Conservation (phyloP, 2,329 filamentous ascomycete species). For the Penicillium sp. region DNA sequence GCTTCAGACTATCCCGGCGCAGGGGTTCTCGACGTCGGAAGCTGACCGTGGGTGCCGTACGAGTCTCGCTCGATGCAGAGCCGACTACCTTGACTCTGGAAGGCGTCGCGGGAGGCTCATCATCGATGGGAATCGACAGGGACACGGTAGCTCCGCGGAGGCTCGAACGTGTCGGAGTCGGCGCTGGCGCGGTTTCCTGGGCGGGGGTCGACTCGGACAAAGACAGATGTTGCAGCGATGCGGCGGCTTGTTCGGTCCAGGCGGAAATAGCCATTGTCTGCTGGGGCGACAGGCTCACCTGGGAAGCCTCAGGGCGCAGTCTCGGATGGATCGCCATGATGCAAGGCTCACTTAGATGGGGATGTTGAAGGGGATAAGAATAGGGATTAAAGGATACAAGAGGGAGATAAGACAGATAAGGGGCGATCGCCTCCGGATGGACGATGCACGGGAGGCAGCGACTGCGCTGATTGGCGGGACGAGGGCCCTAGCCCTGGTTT, state of each 20-base stretch:
- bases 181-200: constrained; percentile 49
- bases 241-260: constrained; percentile 56
- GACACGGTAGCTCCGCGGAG: constrained; percentile 57
- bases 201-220: constrained; percentile 29
- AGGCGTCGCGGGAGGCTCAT: constrained; percentile 36
- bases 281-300: constrained; percentile 33
- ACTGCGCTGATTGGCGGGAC: constrained; percentile 21
- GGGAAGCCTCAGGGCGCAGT: constrained; percentile 26
- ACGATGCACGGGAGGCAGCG: constrained; percentile 21
- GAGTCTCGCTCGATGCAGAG: constrained; percentile 20
- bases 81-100: constrained; percentile 27
- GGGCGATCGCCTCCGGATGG: constrained; percentile 12
- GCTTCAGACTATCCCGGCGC: constrained; percentile 60
- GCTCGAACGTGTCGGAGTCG: constrained; percentile 49
- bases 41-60: constrained; percentile 37
- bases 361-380: constrained; percentile 6
- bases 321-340: constrained; percentile 47
- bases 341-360: constrained; percentile 1
- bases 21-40: constrained; percentile 54
- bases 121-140: constrained; percentile 74
- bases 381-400: constrained; percentile 9
- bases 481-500: constrained; percentile 24
- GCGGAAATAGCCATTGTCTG: constrained; percentile 61
- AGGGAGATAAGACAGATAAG: constrained; percentile 20
- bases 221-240: constrained; percentile 37